Conservation (phyloP, 345 rosid species). For the Mallotus nudiflorus region DNA sequence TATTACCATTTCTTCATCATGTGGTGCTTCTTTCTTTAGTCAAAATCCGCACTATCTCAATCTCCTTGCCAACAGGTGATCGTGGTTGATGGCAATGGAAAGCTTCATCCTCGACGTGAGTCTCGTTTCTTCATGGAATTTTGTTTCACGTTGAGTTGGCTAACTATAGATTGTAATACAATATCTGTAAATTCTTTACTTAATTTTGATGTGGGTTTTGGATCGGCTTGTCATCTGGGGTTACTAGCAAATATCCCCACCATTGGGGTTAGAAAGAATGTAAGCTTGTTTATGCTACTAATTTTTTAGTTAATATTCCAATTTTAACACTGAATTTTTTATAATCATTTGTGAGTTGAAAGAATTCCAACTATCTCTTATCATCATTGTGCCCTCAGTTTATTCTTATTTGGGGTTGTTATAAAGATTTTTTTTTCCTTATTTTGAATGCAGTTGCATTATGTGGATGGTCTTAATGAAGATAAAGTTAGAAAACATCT, state of each 20-base stretch:
- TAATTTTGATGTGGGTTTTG: conserved; percentile 64
- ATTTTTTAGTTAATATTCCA: no score
- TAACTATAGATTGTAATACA: no score
- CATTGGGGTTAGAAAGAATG: conserved; percentile 83
- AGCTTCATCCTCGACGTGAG: conserved; percentile 26
- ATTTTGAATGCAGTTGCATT: conserved; percentile 57
- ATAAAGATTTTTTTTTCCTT: neutral
- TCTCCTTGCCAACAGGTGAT: neutral
- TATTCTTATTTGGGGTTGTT: neutral
- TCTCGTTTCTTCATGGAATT: neutral
- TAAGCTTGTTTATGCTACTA: conserved; percentile 22
- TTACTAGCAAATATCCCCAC: conserved; percentile 78
- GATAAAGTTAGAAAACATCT: conserved; percentile 54
- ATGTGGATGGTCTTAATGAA: conserved; percentile 79
- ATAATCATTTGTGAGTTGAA: no score
- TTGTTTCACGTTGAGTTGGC: neutral
- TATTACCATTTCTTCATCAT: no score
- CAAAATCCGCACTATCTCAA: neutral
- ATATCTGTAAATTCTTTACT: no score
- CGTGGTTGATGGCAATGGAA: conserved; percentile 12
- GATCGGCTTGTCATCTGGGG: conserved; percentile 87
- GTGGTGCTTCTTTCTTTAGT: neutral
- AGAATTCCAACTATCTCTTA: no score
- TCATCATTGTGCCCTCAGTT: no score
- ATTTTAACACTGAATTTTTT: no score